phyloP scores from a whole-genome alignment of 176 grass and related monocot species.

The Oryza longistaminata region DNA sequence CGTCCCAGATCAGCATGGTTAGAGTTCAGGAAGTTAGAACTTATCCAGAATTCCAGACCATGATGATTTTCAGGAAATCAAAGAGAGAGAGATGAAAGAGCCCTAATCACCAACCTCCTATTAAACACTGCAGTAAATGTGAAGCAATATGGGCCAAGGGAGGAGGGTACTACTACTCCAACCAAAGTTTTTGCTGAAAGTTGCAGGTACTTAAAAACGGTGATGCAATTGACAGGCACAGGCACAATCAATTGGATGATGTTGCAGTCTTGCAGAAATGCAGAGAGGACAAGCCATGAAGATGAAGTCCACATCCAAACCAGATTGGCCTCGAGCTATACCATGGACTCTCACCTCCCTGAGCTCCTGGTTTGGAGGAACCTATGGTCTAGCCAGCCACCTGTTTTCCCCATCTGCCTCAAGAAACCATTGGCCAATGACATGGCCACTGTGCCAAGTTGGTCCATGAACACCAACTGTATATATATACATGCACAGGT shows the following conservation, averaged over 20 bases:
- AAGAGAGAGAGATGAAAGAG: background rate
- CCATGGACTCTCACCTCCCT: background rate
- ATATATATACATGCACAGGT: background rate
- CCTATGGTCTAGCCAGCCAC: conserved; percentile 50
- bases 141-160: background rate
- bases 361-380: conserved; percentile 56
- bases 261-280: background rate
- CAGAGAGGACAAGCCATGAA: conserved; percentile 1
- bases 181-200: background rate
- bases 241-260: background rate
- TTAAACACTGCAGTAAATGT: background rate
- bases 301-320: conserved; percentile 30
- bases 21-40: background rate
- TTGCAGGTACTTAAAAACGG: background rate
- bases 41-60: conserved; percentile 9
- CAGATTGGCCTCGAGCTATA: conserved; percentile 1
- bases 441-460: background rate
- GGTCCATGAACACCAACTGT: background rate
- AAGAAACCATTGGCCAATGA: conserved; percentile 69
- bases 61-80: background rate
- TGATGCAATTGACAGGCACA: background rate
- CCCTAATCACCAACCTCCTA: background rate
- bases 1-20: conserved; percentile 30
- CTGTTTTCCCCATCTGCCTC: conserved; percentile 28
- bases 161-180: background rate